phyloP scores from a whole-genome alignment of 225 moss, liverwort and hornwort species.

The Sphagnum tenellum region DNA sequence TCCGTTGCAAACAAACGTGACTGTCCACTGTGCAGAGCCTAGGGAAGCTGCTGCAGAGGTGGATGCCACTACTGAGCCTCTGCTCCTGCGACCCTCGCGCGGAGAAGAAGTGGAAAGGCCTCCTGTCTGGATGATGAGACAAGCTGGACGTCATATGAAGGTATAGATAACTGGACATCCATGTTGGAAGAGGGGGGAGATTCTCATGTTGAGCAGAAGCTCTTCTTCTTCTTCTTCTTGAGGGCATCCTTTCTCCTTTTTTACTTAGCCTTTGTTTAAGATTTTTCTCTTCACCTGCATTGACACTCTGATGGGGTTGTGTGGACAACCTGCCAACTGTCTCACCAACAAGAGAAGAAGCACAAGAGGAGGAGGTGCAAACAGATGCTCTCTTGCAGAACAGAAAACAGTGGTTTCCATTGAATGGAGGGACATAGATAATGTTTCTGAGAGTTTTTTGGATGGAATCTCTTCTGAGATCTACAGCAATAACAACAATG shows the following conservation, averaged over 20 bases:
- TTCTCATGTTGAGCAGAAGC: no score
- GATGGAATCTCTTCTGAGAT: slow-evolving; percentile 29
- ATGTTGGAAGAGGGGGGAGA: no score
- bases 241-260: no score
- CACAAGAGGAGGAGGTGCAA: no score
- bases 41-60: slow-evolving; percentile 10
- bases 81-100: slow-evolving; percentile 75
- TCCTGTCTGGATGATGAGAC: slow-evolving; percentile 97
- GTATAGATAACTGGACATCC: slow-evolving; percentile 9
- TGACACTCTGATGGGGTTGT: no score
- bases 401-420: slow-evolving; percentile 5
- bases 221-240: no score
- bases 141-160: slow-evolving; percentile 97
- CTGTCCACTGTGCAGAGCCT: not conserved
- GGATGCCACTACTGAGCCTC: slow-evolving; percentile 35
- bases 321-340: no score
- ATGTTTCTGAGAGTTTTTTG: slow-evolving; percentile 15
- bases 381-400: no score
- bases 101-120: slow-evolving; percentile 79
- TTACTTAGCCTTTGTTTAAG: no score
- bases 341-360: no score
- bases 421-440: slow-evolving; percentile 21
- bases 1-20: not conserved
- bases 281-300: no score
- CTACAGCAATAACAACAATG: slow-evolving; percentile 6